Conservation (phyloP, 331 rosid genomes). For the Acacia concinna region DNA sequence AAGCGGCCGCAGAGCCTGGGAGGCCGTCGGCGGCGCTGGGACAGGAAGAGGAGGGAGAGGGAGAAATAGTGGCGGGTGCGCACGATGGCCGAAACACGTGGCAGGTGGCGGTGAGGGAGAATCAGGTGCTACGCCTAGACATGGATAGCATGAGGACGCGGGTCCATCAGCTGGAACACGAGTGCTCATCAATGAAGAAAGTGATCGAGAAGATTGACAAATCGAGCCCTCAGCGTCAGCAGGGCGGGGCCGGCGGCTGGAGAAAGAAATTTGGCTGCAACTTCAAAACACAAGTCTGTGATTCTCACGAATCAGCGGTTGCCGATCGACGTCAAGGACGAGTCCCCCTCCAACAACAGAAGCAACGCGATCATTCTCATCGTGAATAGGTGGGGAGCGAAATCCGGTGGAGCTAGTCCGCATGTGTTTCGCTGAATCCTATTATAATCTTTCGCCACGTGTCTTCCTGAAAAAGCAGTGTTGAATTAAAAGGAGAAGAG, state of each 20-base stretch:
- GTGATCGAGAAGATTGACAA: slow-evolving; percentile 56
- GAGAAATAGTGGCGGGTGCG: slow-evolving; percentile 23
- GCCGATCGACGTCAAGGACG: slow-evolving; percentile 43
- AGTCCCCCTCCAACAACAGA: slow-evolving; percentile 30
- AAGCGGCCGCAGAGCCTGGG: slow-evolving; percentile 36
- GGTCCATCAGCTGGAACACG: slow-evolving; percentile 69
- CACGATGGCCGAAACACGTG: slow-evolving; percentile 35
- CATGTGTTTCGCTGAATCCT: neutral
- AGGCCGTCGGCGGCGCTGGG: slow-evolving; percentile 44
- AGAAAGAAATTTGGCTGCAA: slow-evolving; percentile 59
- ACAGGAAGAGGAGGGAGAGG: slow-evolving; percentile 10
- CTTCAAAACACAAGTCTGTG: slow-evolving; percentile 73
- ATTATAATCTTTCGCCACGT: neutral
- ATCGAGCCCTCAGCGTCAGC: slow-evolving; percentile 18
- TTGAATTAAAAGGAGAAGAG: neutral
- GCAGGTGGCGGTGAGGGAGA: slow-evolving; percentile 67
- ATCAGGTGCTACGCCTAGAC: slow-evolving; percentile 74
- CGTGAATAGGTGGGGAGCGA: neutral
- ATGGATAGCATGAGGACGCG: slow-evolving; percentile 92
- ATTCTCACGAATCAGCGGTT: slow-evolving; percentile 62
- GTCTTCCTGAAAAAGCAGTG: neutral
- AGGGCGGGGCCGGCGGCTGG: slow-evolving; percentile 31
- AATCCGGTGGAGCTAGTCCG: neutral
- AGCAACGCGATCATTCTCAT: neutral
- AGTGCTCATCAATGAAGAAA: slow-evolving; percentile 68